These are phyloP conservation scores for Dalbergia cochinchinensis DNA, from an alignment of 306 rosid species.

Conservation along the genomic window DNA sequence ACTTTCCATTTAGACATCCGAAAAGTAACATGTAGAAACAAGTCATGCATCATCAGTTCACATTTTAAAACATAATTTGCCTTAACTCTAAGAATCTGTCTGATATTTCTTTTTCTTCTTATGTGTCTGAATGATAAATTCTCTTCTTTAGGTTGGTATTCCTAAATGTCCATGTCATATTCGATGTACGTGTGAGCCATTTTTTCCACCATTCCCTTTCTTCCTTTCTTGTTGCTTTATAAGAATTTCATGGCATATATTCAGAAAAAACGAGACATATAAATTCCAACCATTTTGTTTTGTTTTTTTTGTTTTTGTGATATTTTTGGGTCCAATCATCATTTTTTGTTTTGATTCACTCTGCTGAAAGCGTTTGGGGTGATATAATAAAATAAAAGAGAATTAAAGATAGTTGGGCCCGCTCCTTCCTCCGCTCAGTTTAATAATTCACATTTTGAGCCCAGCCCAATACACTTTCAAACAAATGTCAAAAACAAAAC, in stretches of 20 bases:
- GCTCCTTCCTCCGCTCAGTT: not conserved
- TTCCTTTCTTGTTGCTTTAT: no score
- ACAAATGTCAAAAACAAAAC: not conserved
- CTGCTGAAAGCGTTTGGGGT: not conserved
- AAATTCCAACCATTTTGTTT: no score
- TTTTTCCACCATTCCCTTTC: not conserved
- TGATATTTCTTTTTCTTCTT: not conserved
- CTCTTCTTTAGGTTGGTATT: not conserved
- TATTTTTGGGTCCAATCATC: no score
- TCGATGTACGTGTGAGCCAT: not conserved
- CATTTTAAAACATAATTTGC: not conserved
- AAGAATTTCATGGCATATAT: no score
- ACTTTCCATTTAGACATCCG: not conserved
- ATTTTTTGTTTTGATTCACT: not conserved
- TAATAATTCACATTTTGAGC: not conserved
- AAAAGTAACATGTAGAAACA: not conserved
- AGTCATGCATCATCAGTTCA: not conserved
- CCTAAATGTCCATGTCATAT: not conserved
- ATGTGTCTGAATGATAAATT: not conserved
- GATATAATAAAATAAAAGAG: not conserved
- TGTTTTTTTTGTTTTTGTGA: no score
- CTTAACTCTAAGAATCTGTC: not conserved
- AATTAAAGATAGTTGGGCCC: not conserved
- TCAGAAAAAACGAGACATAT: no score
- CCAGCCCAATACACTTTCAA: not conserved